phyloP scores from a whole-genome alignment of 2,329 filamentous ascomycete species.

The Neofusicoccum sp. region DNA sequence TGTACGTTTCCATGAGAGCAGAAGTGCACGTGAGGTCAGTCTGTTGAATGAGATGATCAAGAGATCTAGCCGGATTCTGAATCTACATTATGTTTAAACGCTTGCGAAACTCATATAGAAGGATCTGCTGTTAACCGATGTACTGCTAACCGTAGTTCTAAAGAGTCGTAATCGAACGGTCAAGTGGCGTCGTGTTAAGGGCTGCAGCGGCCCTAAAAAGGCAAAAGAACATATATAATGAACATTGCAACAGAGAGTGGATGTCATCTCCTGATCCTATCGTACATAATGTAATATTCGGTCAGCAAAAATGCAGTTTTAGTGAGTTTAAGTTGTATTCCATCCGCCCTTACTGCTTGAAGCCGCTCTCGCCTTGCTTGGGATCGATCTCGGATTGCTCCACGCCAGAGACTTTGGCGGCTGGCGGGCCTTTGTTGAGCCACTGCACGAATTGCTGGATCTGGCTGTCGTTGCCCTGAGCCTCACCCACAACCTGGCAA shows the following conservation, averaged over 20 bases:
- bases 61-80: too few species aligned
- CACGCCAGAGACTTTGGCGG: slow-evolving; percentile 71
- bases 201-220: too few species aligned
- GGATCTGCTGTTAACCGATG: too few species aligned
- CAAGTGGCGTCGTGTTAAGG: too few species aligned
- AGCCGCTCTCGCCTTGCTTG: slow-evolving; percentile 66
- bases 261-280: slow-evolving; percentile 8
- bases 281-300: not conserved
- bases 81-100: too few species aligned
- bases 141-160: too few species aligned
- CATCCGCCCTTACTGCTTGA: slow-evolving; percentile 37
- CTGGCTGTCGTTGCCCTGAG: slow-evolving; percentile 67
- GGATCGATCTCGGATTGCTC: slow-evolving; percentile 66
- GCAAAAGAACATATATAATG: too few species aligned
- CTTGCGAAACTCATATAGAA: too few species aligned
- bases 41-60: too few species aligned
- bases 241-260: not conserved
- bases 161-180: too few species aligned
- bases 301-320: not conserved
- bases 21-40: too few species aligned
- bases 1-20: too few species aligned
- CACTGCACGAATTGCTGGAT: slow-evolving; percentile 71
- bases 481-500: slow-evolving; percentile 82
- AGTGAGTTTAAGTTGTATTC: not conserved
- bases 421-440: slow-evolving; percentile 69